Evolutionary conservation across 1,139 yeast species (phyloP).

Genomic region (Blastobotrys ciferrii): DNA sequence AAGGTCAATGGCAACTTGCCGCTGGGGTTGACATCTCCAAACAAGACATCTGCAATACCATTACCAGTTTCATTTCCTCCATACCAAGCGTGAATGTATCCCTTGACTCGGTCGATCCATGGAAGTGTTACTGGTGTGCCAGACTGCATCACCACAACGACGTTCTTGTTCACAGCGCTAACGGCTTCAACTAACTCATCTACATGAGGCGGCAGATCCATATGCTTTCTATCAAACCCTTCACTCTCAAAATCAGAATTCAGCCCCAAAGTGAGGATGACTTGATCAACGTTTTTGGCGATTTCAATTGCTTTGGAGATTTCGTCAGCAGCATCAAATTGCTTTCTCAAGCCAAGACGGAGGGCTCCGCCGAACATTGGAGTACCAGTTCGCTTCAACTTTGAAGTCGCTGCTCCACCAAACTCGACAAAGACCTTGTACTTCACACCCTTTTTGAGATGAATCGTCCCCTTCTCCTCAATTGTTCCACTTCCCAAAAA

Average conservation of each 20-base stretch:
- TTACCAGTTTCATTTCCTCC: slow-evolving; percentile 51
- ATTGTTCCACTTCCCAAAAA: slow-evolving; percentile 53
- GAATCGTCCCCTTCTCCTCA: slow-evolving; percentile 45
- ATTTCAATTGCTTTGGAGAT: slow-evolving; percentile 43
- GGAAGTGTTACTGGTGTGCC: slow-evolving; percentile 65
- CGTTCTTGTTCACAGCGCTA: slow-evolving; percentile 48
- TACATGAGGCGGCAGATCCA: slow-evolving; percentile 50
- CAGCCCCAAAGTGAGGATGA: slow-evolving; percentile 46
- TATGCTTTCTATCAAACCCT: slow-evolving; percentile 47
- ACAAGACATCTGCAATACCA: slow-evolving; percentile 56
- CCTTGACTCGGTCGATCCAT: slow-evolving; percentile 49
- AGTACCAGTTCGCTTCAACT: slow-evolving; percentile 30
- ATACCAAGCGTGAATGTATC: slow-evolving; percentile 52
- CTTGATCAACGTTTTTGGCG: slow-evolving; percentile 50
- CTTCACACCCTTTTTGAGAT: slow-evolving; percentile 43
- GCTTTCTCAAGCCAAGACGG: slow-evolving; percentile 23
- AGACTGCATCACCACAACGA: slow-evolving; percentile 56
- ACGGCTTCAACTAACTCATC: slow-evolving; percentile 49
- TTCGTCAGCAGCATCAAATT: slow-evolving; percentile 29
- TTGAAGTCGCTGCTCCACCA: slow-evolving; percentile 51
- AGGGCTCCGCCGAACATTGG: slow-evolving; percentile 41
- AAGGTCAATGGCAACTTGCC: slow-evolving; percentile 62
- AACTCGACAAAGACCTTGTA: slow-evolving; percentile 50
- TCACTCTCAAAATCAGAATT: slow-evolving; percentile 53
- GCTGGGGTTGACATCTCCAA: slow-evolving; percentile 63